A percentile compares a stretch with the other conserved stretches of the same genome.
These are phyloP conservation scores for Thielaviopsis populi DNA, from an alignment of 2,329 filamentous ascomycete species.

Conservation along the genomic window DNA sequence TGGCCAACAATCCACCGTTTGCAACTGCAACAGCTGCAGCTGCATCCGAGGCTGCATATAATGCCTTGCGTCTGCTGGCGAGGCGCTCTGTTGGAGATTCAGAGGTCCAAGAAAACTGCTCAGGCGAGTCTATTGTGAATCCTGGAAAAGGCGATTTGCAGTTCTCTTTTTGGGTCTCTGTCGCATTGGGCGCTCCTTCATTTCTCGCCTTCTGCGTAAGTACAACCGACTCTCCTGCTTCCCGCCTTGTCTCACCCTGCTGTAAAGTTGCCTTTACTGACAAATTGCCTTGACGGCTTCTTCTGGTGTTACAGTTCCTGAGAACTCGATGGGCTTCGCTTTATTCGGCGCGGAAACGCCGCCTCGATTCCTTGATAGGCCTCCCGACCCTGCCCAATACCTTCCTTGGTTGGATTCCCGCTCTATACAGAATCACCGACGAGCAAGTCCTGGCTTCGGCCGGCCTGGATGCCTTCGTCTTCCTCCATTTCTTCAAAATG, in stretches of 20 bases:
- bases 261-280: slow-evolving; percentile 1
- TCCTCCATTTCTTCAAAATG: slow-evolving; percentile 92
- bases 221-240: slow-evolving; percentile 11
- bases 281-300: background rate
- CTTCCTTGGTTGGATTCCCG: slow-evolving; percentile 86
- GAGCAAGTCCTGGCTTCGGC: slow-evolving; percentile 80
- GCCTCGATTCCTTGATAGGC: slow-evolving; percentile 40
- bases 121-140: slow-evolving; percentile 16
- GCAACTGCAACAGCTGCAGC: slow-evolving; percentile 4
- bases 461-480: slow-evolving; percentile 90
- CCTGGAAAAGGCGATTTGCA: slow-evolving; percentile 18
- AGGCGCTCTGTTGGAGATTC: background rate
- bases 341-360: slow-evolving; percentile 76
- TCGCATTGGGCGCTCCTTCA: slow-evolving; percentile 52
- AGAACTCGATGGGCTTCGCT: slow-evolving; percentile 83
- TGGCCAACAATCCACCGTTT: slow-evolving; percentile 3
- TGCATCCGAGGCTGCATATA: slow-evolving; percentile 14
- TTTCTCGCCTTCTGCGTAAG: slow-evolving; percentile 64
- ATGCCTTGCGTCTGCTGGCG: slow-evolving; percentile 7
- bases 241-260: background rate
- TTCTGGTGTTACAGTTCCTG: slow-evolving; percentile 43
- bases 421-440: slow-evolving; percentile 70
- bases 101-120: slow-evolving; percentile 16
- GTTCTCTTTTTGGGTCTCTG: slow-evolving; percentile 35
- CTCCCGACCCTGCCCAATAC: slow-evolving; percentile 70